Evolutionary conservation across 805 yeast genomes (phyloP).

Genomic region (Komagataella pastoris): DNA sequence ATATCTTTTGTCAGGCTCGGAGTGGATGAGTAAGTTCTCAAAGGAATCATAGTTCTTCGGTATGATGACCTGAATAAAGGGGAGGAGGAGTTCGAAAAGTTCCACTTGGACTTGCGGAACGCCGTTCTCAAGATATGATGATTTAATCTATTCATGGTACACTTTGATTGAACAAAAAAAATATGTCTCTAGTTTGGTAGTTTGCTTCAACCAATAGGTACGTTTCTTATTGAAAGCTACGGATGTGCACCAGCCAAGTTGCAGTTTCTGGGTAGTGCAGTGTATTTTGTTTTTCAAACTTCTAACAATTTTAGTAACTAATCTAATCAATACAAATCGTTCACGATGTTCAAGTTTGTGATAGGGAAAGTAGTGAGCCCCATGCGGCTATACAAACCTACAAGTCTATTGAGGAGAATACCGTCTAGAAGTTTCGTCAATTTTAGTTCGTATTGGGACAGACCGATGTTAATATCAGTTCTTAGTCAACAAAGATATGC

Average conservation of each 20-base stretch:
- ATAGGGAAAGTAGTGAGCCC: neutral
- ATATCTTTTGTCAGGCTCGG: conserved; percentile 52
- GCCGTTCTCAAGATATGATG: neutral
- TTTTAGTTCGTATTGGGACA: neutral
- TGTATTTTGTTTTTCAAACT: neutral
- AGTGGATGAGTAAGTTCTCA: conserved; percentile 37
- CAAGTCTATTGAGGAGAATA: neutral
- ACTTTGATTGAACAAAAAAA: neutral
- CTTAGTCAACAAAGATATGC: conserved; percentile 36
- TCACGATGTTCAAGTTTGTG: neutral
- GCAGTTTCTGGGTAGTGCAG: neutral
- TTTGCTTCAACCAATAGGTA: neutral
- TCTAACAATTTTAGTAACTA: too few species aligned
- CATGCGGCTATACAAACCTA: neutral
- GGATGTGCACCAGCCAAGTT: neutral
- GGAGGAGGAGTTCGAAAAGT: neutral
- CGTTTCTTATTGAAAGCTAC: neutral
- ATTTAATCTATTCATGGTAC: neutral
- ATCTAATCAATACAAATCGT: neutral
- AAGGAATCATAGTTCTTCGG: neutral
- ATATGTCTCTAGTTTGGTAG: neutral
- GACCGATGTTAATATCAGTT: neutral
- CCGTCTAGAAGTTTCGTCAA: neutral
- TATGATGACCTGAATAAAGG: neutral
- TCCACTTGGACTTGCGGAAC: neutral